Evolutionary conservation across 441 rosid species (phyloP), one percentile per base, ranked within the genome.

Genomic region (California macrophylla): DNA sequence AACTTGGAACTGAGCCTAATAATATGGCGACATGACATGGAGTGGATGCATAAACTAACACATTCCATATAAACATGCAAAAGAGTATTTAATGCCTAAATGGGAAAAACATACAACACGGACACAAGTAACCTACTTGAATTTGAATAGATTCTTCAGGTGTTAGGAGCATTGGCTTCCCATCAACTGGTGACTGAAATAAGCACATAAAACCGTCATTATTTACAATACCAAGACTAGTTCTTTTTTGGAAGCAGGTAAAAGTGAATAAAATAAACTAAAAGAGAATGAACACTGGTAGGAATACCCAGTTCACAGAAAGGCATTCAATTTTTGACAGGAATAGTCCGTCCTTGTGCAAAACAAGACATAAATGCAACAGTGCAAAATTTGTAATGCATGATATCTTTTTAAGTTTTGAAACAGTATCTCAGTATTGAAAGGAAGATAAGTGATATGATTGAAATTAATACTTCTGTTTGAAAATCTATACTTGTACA

Each of bases 61-160:
- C 52, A 47, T 3, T 47, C 18, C 7, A 47, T 47, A 16, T 1
- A n/a, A n/a, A 1, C 18, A 15, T 36, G 42, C 10, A 7, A 47
- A n/a, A 47, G 6, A 47, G 5, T 47, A 47, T 47, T 7, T 47
- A 47, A 42, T 42, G 50, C 15, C 15, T 42, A 42, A 42, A 42
- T 15, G 10, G 4, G 20, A 47, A 47, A 47, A 47, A 38, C 20
- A 47, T 9, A 47, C 13, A 3, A 42, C 50, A 42, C 0, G 10
- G 54, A 9, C 54, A n/a, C 4, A 47, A n/a, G 54, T n/a, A 47
- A 68, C 83, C 34, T 74, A 89, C 91, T 80, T 89, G 92, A 77
- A 89, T 87, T 77, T 89, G 84, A 81, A 89, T 89, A 3, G 96
- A 89, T 68, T 89, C 96, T 80, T 87, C 92, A 7, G 92, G 96